Evolutionary conservation across 768 basidiomycete species (phyloP).

Genomic region (Nevesoporus exiguus): DNA sequence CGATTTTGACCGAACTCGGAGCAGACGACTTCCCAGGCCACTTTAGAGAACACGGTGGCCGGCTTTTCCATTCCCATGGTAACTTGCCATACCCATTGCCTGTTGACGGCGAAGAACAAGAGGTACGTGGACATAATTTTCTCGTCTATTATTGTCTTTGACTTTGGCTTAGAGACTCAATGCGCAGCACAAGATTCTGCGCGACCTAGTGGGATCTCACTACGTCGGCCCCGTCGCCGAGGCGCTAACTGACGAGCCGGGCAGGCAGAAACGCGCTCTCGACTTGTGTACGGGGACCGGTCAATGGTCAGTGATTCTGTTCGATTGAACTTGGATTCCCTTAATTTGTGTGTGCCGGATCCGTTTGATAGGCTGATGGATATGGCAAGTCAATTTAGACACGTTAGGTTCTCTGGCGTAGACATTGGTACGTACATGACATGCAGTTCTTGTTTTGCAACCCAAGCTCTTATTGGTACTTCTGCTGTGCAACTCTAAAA

Average conservation of each 20-base stretch:
- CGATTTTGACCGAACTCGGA: slow-evolving; percentile 44
- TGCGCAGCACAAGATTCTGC: slow-evolving; percentile 46
- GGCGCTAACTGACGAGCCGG: slow-evolving; percentile 41
- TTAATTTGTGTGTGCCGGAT: slow-evolving; percentile 12
- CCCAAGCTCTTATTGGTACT: slow-evolving; percentile 12
- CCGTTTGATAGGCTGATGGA: slow-evolving; percentile 59
- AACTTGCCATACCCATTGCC: slow-evolving; percentile 68
- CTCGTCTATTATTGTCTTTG: neutral
- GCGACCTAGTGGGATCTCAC: slow-evolving; percentile 49
- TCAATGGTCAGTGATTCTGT: slow-evolving; percentile 50
- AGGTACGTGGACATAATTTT: slow-evolving; percentile 40
- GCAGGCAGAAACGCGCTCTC: slow-evolving; percentile 50
- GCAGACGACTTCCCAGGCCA: slow-evolving; percentile 55
- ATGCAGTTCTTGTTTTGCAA: slow-evolving; percentile 12
- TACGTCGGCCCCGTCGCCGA: slow-evolving; percentile 59
- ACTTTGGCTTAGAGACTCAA: slow-evolving; percentile 46
- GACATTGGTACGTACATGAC: slow-evolving; percentile 62
- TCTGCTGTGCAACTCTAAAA: slow-evolving; percentile 5
- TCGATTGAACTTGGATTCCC: slow-evolving; percentile 15
- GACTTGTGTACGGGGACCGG: slow-evolving; percentile 81
- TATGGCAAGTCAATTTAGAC: slow-evolving; percentile 64
- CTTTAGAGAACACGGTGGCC: slow-evolving; percentile 55
- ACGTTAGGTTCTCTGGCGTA: slow-evolving; percentile 62
- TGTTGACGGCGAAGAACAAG: slow-evolving; percentile 65
- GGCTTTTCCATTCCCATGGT: slow-evolving; percentile 67